phyloP scores from a whole-genome alignment of 768 basidiomycete genomes.

The Kwoniella bestiolae region DNA sequence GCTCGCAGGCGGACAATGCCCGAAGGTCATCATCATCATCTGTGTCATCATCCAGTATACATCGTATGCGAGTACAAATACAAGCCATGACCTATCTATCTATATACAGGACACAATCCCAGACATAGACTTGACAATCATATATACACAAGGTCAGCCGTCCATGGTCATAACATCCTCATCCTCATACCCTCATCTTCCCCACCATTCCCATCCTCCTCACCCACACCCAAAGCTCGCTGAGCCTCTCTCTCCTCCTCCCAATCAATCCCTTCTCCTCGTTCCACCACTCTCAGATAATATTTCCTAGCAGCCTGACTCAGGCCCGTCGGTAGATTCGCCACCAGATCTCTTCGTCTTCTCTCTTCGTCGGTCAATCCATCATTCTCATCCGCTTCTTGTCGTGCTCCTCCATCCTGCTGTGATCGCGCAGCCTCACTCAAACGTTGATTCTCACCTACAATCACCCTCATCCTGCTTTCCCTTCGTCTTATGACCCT shows the following conservation, averaged over 20 bases:
- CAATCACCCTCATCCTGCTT: constrained; percentile 39
- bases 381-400: neutral
- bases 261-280: constrained; percentile 53
- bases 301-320: constrained; percentile 34
- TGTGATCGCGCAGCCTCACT: no score
- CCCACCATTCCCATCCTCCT: constrained; percentile 32
- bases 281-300: constrained; percentile 39
- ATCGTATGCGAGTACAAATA: no score
- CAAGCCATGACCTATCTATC: neutral
- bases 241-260: constrained; percentile 54
- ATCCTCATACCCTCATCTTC: constrained; percentile 33
- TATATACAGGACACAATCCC: neutral
- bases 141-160: neutral
- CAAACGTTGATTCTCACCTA: constrained; percentile 31
- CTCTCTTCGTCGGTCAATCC: neutral
- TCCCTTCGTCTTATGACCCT: constrained; percentile 41
- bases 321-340: constrained; percentile 34
- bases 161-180: constrained; percentile 25
- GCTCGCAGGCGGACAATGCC: neutral
- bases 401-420: neutral
- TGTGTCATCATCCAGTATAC: no score
- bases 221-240: constrained; percentile 43
- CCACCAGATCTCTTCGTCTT: neutral
- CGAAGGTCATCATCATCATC: neutral
- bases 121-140: neutral